Percentiles rank a stretch among this genome's conserved stretches.
These are phyloP conservation scores for Umbelopsis sp. DNA, from an alignment of 371 early-diverging fungal genomes.

Conservation along the genomic window DNA sequence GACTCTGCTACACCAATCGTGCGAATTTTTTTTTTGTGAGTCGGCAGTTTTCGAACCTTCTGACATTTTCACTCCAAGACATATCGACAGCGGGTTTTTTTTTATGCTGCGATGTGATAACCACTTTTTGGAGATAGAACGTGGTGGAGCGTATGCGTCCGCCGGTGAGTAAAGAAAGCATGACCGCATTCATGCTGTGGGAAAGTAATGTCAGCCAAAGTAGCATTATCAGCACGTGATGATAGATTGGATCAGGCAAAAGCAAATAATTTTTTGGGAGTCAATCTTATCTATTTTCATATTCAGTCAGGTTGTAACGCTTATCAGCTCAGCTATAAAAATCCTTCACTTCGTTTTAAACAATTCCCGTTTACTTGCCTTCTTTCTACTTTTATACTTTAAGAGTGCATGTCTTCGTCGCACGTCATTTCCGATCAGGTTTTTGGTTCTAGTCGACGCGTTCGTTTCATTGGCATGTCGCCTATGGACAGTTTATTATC, in stretches of 20 bases:
- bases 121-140: neutral
- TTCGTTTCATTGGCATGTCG: slow-evolving; percentile 49
- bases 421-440: slow-evolving; percentile 47
- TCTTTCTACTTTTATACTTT: slow-evolving; percentile 2
- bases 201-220: neutral
- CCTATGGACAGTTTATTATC: slow-evolving; percentile 51
- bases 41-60: neutral
- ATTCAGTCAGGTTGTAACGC: neutral
- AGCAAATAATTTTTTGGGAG: slow-evolving; percentile 4
- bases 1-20: slow-evolving; percentile 2
- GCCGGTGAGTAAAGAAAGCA: neutral
- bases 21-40: slow-evolving; percentile 3
- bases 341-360: slow-evolving; percentile 4
- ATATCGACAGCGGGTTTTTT: neutral
- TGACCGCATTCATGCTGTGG: neutral
- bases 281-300: slow-evolving; percentile 19
- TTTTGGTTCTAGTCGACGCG: slow-evolving; percentile 45
- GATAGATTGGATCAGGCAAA: slow-evolving; percentile 9
- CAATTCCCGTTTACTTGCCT: neutral
- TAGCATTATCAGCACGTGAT: slow-evolving; percentile 11
- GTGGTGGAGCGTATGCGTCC: too few species aligned
- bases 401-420: slow-evolving; percentile 26
- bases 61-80: neutral
- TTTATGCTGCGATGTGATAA: neutral
- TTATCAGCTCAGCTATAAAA: slow-evolving; percentile 5